These are phyloP conservation scores for Darksidea phi DNA, from an alignment of 495 filamentous ascomycete genomes.

Conservation along the genomic window DNA sequence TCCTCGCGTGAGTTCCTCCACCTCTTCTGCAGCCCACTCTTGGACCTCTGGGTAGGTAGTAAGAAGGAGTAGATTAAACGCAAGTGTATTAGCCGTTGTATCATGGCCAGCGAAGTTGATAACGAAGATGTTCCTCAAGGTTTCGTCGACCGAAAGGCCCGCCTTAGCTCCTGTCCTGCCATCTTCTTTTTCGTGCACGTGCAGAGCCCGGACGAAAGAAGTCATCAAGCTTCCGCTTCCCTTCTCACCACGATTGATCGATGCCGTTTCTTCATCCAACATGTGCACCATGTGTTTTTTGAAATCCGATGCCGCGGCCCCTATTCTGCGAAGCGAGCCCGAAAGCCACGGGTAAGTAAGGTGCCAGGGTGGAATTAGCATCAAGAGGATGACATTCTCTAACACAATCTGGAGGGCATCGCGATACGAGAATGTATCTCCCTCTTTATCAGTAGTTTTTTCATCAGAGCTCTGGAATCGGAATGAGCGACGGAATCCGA, in stretches of 20 bases:
- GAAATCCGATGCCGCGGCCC: conserved; percentile 14
- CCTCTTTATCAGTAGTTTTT: background rate
- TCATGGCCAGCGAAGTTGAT: conserved; percentile 34
- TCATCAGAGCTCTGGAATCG: conserved; percentile 31
- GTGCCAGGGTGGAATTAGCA: background rate
- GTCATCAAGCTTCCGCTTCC: conserved; percentile 14
- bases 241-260: background rate
- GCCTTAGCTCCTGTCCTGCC: background rate
- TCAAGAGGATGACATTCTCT: conserved; percentile 21
- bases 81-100: conserved; percentile 26
- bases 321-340: background rate
- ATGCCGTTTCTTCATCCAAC: conserved; percentile 6
- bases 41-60: conserved; percentile 25
- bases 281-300: conserved; percentile 18
- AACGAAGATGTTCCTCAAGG: conserved; percentile 49
- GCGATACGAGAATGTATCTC: conserved; percentile 26
- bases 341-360: conserved; percentile 17
- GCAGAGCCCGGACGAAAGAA: conserved; percentile 18
- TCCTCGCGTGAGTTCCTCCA: background rate
- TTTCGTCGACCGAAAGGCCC: conserved; percentile 42
- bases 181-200: conserved; percentile 14
- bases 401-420: conserved; percentile 17
- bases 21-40: conserved; percentile 30
- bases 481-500: conserved; percentile 43
- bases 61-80: conserved; percentile 16